Base-by-base conservation (phyloP, 192 early-diverging fungal genomes). In the Coemansia sp. region DNA sequence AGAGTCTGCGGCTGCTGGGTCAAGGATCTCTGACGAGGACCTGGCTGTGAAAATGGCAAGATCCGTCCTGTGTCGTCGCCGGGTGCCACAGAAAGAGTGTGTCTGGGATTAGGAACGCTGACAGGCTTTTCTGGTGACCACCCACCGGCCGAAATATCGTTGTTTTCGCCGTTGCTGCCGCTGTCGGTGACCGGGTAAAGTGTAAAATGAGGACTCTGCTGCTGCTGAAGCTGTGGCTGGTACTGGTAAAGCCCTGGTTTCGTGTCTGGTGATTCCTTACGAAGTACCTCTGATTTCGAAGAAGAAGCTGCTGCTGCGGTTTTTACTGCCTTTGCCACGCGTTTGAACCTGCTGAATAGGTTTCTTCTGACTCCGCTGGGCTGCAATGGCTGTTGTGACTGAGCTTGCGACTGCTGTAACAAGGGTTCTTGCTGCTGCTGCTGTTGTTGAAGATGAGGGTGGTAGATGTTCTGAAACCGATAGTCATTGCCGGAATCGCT, bases 291-390 rank as follows among this genome's bases (percentile, higher is more conserved):
- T 33, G 41, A 48, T 33, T 61, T 56, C 12, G 61, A 54, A 5
- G 61, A 54, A 5, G 61, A 58, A 5, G 38, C 55, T 18, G 54
- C 65, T 11, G 70, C 76, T 5, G 81, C 81, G 0, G 75, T 70
- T 18, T 78, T 78, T 11, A 83, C 81, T 0, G 81, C 81, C 41
- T 83, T 72, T 18, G 76, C 81, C 32, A 78, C 81, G 14, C 76
- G 75, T 18, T 63, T 71, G 67, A 83, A 72, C 38, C 76, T 72
- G 48, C 69, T 70, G 32, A 83, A 45, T 18, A 83, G 33, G 52
- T 78, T 78, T 15, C 64, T 45, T 7, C 76, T 68, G 59, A 75
- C 59, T 32, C 73, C 74, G 15, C 48, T 45, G 1, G 43, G 5
- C 48, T 48, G 45, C 61, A 17, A 11, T 5, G 32, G 22, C 59